phyloP scores from a whole-genome alignment of 495 filamentous ascomycete genomes.

The Filosporella fistucella region DNA sequence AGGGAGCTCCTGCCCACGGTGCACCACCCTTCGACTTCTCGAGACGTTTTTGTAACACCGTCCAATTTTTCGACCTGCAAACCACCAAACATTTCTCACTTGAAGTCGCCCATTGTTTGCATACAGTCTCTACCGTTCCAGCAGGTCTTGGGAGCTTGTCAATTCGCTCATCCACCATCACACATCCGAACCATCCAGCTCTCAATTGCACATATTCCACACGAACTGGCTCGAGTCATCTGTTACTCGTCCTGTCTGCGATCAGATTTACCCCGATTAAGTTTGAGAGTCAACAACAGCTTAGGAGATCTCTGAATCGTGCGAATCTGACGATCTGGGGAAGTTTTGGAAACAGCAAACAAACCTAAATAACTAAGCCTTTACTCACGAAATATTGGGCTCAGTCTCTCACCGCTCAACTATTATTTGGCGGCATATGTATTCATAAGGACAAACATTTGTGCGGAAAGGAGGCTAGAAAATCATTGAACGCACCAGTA shows the following conservation, averaged over 20 bases:
- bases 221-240: background rate
- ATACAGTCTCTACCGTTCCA: slow-evolving; percentile 20
- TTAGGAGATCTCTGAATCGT: too few species aligned
- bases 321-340: too few species aligned
- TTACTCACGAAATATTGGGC: background rate
- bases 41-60: slow-evolving; percentile 19
- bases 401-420: slow-evolving; percentile 3
- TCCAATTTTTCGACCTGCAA: slow-evolving; percentile 1
- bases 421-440: slow-evolving; percentile 13
- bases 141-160: slow-evolving; percentile 10
- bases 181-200: background rate
- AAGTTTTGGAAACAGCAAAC: slow-evolving; percentile 4
- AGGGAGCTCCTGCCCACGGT: background rate
- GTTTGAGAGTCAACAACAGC: too few species aligned
- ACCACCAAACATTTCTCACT: slow-evolving; percentile 6
- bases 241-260: too few species aligned
- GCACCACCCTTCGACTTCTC: slow-evolving; percentile 3
- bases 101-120: slow-evolving; percentile 9
- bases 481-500: slow-evolving; percentile 31
- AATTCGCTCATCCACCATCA: background rate
- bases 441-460: slow-evolving; percentile 2
- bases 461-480: slow-evolving; percentile 8
- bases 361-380: background rate
- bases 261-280: too few species aligned
- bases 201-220: background rate